A percentile compares a stretch with the other conserved stretches of the same genome.
Evolutionary conservation across 768 basidiomycete genomes (phyloP).

Genomic region (Amanita subjunquillea): DNA sequence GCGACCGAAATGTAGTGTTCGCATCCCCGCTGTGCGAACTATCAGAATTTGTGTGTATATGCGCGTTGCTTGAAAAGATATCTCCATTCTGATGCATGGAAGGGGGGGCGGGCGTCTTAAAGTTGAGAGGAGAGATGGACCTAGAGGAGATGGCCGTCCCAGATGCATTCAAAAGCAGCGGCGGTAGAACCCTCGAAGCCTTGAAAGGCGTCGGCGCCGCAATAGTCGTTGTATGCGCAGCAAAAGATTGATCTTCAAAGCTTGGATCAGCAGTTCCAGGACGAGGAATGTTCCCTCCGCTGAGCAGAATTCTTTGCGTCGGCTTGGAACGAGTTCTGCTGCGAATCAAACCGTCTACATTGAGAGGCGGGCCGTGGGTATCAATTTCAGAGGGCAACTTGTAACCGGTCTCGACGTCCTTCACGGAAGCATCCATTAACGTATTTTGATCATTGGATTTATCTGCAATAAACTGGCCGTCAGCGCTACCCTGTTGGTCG

Average conservation of each 20-base stretch:
- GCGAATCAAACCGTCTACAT: slow-evolving; percentile 3
- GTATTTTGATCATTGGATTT: slow-evolving; percentile 6
- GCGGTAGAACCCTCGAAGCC: background rate
- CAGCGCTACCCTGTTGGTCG: background rate
- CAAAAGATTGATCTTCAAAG: slow-evolving; percentile 15
- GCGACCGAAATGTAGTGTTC: background rate
- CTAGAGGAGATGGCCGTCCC: slow-evolving; percentile 8
- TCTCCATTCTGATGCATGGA: slow-evolving; percentile 2
- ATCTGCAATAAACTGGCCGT: slow-evolving; percentile 7
- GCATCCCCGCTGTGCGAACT: background rate
- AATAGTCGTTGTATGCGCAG: slow-evolving; percentile 5
- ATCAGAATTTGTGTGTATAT: slow-evolving; percentile 14
- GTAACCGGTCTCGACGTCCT: background rate
- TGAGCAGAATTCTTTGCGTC: slow-evolving; percentile 5
- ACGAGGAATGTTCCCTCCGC: slow-evolving; percentile 6
- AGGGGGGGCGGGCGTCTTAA: background rate
- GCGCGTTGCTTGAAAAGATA: slow-evolving; percentile 14
- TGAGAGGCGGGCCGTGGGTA: background rate
- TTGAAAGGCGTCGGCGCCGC: slow-evolving; percentile 3
- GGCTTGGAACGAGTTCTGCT: slow-evolving; percentile 1
- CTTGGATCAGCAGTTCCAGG: slow-evolving; percentile 23
- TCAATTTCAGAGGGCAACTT: background rate
- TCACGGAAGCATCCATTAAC: background rate
- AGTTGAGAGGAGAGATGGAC: slow-evolving; percentile 3
- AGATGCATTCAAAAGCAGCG: slow-evolving; percentile 12